Conservation (phyloP, 139 green algal genomes). For the Chlorella sp. region DNA sequence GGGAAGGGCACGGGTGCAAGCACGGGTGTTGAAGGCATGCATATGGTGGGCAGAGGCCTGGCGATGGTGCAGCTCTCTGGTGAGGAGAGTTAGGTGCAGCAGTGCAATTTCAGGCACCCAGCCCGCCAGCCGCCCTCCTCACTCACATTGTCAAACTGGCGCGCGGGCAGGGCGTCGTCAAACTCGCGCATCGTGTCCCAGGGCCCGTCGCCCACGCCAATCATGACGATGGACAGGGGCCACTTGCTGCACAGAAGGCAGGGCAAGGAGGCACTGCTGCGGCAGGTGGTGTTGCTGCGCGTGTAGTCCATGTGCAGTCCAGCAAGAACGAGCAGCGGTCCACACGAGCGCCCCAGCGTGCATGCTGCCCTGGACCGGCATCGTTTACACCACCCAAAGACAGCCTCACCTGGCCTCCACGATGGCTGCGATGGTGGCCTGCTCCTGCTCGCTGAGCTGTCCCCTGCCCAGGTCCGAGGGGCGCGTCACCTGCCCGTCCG, state of each 20-base stretch:
- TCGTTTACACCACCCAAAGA: too few relatives aligned
- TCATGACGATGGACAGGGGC: conserved; percentile 68
- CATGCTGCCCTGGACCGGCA: too few relatives aligned
- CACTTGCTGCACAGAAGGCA: conserved; percentile 42
- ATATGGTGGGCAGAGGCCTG: too few relatives aligned
- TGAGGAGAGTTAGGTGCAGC: background rate
- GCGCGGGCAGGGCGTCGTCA: conserved; percentile 54
- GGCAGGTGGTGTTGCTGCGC: too few relatives aligned
- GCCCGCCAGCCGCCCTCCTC: background rate
- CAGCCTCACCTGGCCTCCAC: conserved; percentile 48
- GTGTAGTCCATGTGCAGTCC: too few relatives aligned
- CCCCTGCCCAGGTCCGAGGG: background rate
- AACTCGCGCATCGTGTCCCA: conserved; percentile 73
- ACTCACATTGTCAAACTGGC: conserved; percentile 57
- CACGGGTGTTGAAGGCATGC: background rate
- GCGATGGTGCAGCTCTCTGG: background rate
- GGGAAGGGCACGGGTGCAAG: background rate
- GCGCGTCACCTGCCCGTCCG: conserved; percentile 20
- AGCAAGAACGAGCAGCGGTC: too few relatives aligned
- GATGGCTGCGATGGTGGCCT: conserved; percentile 42
- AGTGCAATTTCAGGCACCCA: background rate
- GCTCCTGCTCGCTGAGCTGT: conserved; percentile 18
- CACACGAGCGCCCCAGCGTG: too few relatives aligned
- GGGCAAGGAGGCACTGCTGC: too few relatives aligned
- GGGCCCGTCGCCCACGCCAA: conserved; percentile 71